Percentiles rank a stretch among this genome's conserved stretches.
phyloP scores from a whole-genome alignment of 345 rosid genomes.

The Moricandia moricandioides region DNA sequence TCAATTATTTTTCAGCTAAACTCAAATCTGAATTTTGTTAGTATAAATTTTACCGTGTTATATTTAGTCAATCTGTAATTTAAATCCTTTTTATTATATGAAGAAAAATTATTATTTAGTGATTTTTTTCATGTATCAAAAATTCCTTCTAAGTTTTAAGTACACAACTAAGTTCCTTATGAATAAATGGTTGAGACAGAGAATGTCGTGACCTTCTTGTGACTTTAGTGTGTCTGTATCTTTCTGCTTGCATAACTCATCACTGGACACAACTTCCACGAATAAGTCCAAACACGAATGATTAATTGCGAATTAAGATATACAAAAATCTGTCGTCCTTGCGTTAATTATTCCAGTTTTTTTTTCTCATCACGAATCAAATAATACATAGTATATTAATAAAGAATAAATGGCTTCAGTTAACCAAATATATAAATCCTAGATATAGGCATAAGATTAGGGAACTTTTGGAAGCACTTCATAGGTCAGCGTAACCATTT shows the following conservation, averaged over 20 bases:
- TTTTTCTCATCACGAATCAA: neutral
- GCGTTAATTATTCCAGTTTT: neutral
- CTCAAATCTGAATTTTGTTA: neutral
- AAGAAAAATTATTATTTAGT: neutral
- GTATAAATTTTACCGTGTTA: neutral
- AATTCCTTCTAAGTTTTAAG: neutral
- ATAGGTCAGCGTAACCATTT: constrained; percentile 20
- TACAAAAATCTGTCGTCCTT: neutral
- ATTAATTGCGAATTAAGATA: constrained; percentile 6
- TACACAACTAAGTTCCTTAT: constrained; percentile 11
- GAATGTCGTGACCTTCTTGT: constrained; percentile 38
- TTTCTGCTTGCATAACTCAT: constrained; percentile 16
- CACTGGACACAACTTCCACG: constrained; percentile 17
- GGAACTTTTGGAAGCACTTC: constrained; percentile 31
- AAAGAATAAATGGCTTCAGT: neutral
- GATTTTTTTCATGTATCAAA: neutral
- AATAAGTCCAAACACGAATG: constrained; percentile 22
- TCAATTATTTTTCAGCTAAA: constrained; percentile 15
- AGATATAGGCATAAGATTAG: constrained; percentile 25
- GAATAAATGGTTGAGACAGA: constrained; percentile 29
- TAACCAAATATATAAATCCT: neutral
- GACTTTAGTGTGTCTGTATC: constrained; percentile 16
- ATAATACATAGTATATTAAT: neutral
- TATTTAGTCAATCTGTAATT: neutral
- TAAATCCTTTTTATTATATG: neutral